Evolutionary conservation across 306 rosid genomes (phyloP).

Genomic region (Ormosia emarginata): DNA sequence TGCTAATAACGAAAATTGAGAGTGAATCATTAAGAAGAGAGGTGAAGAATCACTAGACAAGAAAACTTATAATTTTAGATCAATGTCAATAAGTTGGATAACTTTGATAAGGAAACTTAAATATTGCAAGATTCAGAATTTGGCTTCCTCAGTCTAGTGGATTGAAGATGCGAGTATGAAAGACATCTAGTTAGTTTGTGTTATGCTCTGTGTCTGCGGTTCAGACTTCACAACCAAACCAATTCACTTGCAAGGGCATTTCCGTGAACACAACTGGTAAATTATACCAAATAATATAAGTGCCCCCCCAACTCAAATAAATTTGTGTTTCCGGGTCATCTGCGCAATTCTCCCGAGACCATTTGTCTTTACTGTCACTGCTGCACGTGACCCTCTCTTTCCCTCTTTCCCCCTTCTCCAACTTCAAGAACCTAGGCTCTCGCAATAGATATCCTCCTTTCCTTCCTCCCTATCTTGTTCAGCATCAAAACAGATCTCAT

Average conservation of each 20-base stretch:
- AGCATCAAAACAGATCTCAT: slow-evolving; percentile 25
- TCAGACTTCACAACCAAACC: neutral
- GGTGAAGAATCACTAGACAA: too few species aligned
- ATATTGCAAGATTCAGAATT: too few species aligned
- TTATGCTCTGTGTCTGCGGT: neutral
- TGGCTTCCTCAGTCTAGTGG: too few species aligned
- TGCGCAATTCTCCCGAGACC: neutral
- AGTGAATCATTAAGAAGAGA: too few species aligned
- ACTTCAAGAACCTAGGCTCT: slow-evolving; percentile 20
- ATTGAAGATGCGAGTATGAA: too few species aligned
- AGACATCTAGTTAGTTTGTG: neutral
- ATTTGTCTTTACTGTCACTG: slow-evolving; percentile 33
- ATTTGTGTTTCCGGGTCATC: neutral
- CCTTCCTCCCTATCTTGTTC: neutral
- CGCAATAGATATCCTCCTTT: neutral
- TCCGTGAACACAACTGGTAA: neutral
- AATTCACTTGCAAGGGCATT: neutral
- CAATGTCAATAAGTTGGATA: too few species aligned
- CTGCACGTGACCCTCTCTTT: slow-evolving; percentile 51
- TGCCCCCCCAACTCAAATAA: neutral
- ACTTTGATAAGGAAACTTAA: too few species aligned
- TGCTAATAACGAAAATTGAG: too few species aligned
- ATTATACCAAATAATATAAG: neutral
- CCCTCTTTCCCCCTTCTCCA: neutral
- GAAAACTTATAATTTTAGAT: too few species aligned